These are phyloP conservation scores for Metarhizium humberi DNA, from an alignment of 2,329 filamentous ascomycete species.

Conservation along the genomic window DNA sequence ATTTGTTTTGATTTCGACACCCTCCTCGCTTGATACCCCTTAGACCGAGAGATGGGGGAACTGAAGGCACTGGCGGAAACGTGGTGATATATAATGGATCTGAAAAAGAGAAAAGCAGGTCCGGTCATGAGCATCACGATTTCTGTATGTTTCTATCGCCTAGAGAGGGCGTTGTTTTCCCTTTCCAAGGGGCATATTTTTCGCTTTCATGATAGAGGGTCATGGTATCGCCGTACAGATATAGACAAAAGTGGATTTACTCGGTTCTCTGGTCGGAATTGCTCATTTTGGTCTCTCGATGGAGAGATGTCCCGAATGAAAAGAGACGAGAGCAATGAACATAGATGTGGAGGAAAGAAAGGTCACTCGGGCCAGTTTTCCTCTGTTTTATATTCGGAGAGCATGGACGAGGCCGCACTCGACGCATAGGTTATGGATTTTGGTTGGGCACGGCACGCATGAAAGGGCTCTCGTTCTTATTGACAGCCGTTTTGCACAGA, in stretches of 20 bases:
- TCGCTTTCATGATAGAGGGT: constrained; percentile 33
- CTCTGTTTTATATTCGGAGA: constrained; percentile 24
- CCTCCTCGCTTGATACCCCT: constrained; percentile 34
- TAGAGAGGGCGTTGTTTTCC: constrained; percentile 23
- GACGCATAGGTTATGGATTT: constrained; percentile 27
- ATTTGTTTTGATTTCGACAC: constrained; percentile 34
- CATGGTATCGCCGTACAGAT: constrained; percentile 35
- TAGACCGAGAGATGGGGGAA: constrained; percentile 32
- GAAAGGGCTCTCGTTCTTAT: constrained; percentile 18
- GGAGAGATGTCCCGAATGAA: constrained; percentile 16
- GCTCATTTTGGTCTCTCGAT: constrained; percentile 23
- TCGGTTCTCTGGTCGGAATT: constrained; percentile 44
- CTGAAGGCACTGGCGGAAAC: constrained; percentile 27
- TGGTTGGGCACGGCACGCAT: constrained; percentile 23
- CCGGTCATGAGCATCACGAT: constrained; percentile 22
- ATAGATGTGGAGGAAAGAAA: constrained; percentile 22
- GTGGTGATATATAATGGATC: constrained; percentile 24
- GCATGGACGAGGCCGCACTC: constrained; percentile 27
- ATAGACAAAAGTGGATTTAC: constrained; percentile 61
- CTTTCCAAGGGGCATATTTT: constrained; percentile 25
- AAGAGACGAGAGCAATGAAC: constrained; percentile 19
- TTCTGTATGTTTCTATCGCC: constrained; percentile 27
- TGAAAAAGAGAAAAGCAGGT: constrained; percentile 11
- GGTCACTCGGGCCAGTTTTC: constrained; percentile 23
- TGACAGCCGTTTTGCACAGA: constrained; percentile 9